Evolutionary conservation across 2,329 filamentous ascomycete species (phyloP), one percentile per base, ranked within the genome.

Genomic region (Septoria petroselini): DNA sequence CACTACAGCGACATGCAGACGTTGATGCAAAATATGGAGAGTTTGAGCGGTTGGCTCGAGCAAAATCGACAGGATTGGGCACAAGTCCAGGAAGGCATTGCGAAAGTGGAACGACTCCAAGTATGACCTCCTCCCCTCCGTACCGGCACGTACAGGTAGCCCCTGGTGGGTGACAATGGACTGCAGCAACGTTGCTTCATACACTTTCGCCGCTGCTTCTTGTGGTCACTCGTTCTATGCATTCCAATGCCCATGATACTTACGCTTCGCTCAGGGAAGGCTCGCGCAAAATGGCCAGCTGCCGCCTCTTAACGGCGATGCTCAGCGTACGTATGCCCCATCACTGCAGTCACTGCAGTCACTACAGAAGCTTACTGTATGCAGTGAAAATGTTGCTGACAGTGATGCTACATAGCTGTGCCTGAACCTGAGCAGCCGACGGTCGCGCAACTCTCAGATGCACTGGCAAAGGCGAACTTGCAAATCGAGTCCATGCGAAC

Each of bases 1-100:
- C 65, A 70, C 52, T 65, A 66, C 54, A 60, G 61, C 51, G 67
- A 70, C 43, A 68, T 70, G 66, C 65, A 67, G 50, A 64, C 62
- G 11, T 57, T 70, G 42, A 67, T 67, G 65, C 54, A 63, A 41
- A 61, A 67, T 37, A 65, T 70, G 59, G 66, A 70, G 48, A 54
- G 55, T 15, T 52, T 70, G 47, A 62, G 62, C 15, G 62, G 61
- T 14, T 63, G 61, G 58, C 51, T 70, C 31, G 63, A 67, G 53
- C 63, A 67, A 52, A 70, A 68, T 39, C 56, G 66, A 25, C 63
- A 69, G 53, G 60, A 67, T 17, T 68, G 63, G 57, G 52, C 55
- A 19, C 57, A 59, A 37, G 54, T 69, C 23, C 63, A 68, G 50
- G 61, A 66, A 23, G 60, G 61, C 11, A 51, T 69, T 44, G 61